Evolutionary conservation across 306 rosid genomes (phyloP).

Genomic region (Prunus kanzakura): DNA sequence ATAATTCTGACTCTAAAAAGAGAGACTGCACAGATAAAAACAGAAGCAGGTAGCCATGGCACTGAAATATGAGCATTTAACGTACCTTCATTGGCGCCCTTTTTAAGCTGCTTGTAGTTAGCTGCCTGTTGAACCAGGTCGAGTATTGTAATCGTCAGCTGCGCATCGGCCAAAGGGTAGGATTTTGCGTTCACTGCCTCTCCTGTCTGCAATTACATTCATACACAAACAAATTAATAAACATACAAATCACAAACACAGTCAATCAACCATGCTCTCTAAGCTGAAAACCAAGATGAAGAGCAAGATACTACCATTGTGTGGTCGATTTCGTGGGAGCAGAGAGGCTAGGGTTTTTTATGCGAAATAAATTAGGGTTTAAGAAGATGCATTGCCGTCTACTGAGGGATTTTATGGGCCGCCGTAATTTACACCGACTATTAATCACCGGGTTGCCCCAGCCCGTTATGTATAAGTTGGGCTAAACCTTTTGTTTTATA

Average conservation of each 20-base stretch:
- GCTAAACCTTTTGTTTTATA: neutral
- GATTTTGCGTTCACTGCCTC: constrained; percentile 86
- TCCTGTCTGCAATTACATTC: constrained; percentile 49
- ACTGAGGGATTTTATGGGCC: neutral
- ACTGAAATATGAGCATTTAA: neutral
- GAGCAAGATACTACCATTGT: constrained; percentile 42
- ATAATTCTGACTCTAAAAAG: neutral
- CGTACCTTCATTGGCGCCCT: constrained; percentile 91
- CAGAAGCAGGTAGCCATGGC: neutral
- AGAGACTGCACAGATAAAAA: neutral
- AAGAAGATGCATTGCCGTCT: neutral
- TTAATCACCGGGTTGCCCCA: neutral
- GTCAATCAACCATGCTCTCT: neutral
- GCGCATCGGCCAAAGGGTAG: constrained; percentile 83
- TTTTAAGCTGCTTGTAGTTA: constrained; percentile 88
- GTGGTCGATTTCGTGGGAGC: constrained; percentile 9
- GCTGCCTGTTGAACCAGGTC: constrained; percentile 93
- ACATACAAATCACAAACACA: neutral
- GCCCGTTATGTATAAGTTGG: neutral
- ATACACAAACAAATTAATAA: neutral
- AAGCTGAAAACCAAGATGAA: neutral
- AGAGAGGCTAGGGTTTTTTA: constrained; percentile 31
- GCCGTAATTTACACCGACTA: neutral
- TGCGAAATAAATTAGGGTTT: constrained; percentile 33
- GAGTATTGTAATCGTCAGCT: constrained; percentile 65